Evolutionary conservation across 352 stramenopile species (phyloP).

Genomic region (Globisporangium radiosum): DNA sequence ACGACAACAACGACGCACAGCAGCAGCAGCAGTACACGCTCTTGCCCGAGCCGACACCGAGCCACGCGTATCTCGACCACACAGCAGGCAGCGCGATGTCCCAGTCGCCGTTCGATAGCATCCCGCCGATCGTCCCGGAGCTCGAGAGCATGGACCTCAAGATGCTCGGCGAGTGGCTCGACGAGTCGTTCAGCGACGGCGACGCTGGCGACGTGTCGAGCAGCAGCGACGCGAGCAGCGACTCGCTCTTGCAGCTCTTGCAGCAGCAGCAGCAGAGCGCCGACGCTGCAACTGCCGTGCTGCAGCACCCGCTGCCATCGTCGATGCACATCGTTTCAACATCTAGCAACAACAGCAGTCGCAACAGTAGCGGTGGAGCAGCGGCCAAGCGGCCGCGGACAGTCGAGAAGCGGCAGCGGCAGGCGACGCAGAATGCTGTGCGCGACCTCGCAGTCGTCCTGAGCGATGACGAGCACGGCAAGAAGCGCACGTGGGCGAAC

Average conservation of each 20-base stretch:
- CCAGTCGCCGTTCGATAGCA: too few species aligned
- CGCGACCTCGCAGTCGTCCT: neutral
- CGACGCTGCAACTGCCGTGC: neutral
- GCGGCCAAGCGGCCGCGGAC: slow-evolving; percentile 3
- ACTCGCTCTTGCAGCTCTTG: slow-evolving; percentile 9
- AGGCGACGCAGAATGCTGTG: neutral
- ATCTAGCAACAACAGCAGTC: neutral
- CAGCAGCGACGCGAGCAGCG: slow-evolving; percentile 3
- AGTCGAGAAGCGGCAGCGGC: neutral
- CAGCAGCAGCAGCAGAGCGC: slow-evolving; percentile 4
- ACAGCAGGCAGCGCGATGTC: too few species aligned
- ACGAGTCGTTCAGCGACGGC: slow-evolving; percentile 12
- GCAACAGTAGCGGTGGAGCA: neutral
- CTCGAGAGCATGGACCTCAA: slow-evolving; percentile 14
- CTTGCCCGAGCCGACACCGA: too few species aligned
- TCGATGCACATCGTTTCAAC: neutral
- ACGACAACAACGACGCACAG: too few species aligned
- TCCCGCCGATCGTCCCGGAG: slow-evolving; percentile 1
- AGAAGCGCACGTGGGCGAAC: slow-evolving; percentile 12
- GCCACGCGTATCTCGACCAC: too few species aligned
- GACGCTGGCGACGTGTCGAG: slow-evolving; percentile 7
- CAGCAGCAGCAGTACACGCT: too few species aligned
- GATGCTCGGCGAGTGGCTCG: slow-evolving; percentile 13
- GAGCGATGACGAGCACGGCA: slow-evolving; percentile 4
- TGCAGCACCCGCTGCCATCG: neutral